Base-by-base conservation (phyloP, 805 yeast species). In the Sugiyamaella valdiviana region DNA sequence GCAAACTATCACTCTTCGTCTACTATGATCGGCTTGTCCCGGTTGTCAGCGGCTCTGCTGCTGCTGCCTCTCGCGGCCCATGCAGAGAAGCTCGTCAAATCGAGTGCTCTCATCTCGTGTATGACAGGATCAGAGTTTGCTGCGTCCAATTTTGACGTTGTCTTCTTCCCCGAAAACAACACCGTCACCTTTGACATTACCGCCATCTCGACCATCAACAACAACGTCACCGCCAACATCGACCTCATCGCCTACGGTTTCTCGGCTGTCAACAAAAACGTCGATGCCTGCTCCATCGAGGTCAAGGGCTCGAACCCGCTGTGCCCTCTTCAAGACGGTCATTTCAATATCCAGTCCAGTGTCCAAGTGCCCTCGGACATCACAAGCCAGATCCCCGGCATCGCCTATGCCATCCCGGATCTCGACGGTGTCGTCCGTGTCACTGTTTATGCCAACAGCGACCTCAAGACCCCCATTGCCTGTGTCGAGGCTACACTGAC, bases 341-440 rank as follows among this genome's bases (percentile, higher is more conserved):
- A 90, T 66, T 77, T 93, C 57, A 95, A 85, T 55, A 74, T 91
- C 38, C 59, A 66, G 35, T 74, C 84, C 14, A 65, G 70, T 24
- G 74, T 80, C 57, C 29, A 37, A 16, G 39, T 51, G 15, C 42
- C 54, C 20, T 32, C 24, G 20, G 42, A 46, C 35, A 60, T 80
- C 48, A 65, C 76, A 3, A 64, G 68, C 10, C 67, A 75, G 51
- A 76, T 93, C 50, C 99, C 99, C 1, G 76, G 80, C 7, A 73
- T 93, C 19, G 96, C 96, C 1, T 93, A 80, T 67, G 80, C 91
- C 1, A 77, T 93, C 46, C 99, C 99, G 0, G 96, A 93, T 66
- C 72, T 93, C 56, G 99, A 93, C 62, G 99, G 96, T 3, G 77
- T 85, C 52, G 96, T 90, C 23, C 72, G 82, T 54, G 90, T 95